These are phyloP conservation scores for Russula olivacea DNA, from an alignment of 768 basidiomycete genomes.

Conservation along the genomic window DNA sequence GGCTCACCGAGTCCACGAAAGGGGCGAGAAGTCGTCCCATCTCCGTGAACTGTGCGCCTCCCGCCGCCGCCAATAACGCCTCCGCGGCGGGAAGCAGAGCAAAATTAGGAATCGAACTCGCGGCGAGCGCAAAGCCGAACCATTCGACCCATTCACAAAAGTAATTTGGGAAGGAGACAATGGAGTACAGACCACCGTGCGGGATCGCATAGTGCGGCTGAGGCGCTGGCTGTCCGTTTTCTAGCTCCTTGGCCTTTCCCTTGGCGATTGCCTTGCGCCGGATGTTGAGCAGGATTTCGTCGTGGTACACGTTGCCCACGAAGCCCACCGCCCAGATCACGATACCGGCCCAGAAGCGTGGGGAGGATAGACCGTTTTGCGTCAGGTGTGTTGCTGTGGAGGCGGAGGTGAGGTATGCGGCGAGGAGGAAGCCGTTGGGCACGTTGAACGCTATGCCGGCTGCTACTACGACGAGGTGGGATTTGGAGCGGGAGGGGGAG, in stretches of 20 bases:
- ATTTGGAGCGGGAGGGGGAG: constrained; percentile 70
- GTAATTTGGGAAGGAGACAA: constrained; percentile 90
- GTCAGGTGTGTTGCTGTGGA: constrained; percentile 41
- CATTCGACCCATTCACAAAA: constrained; percentile 95
- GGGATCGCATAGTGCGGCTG: constrained; percentile 74
- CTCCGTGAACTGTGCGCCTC: background rate
- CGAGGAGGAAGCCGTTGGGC: constrained; percentile 65
- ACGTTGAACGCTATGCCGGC: constrained; percentile 59
- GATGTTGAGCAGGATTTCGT: constrained; percentile 82
- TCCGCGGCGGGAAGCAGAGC: constrained; percentile 9
- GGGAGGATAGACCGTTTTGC: constrained; percentile 30
- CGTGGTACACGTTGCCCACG: constrained; percentile 77
- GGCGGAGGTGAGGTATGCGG: constrained; percentile 61
- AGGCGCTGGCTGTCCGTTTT: constrained; percentile 6
- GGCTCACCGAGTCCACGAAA: constrained; percentile 40
- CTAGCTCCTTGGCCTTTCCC: constrained; percentile 29
- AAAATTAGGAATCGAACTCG: constrained; percentile 44
- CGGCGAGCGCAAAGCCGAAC: constrained; percentile 78
- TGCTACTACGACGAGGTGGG: constrained; percentile 61
- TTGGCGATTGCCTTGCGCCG: constrained; percentile 52
- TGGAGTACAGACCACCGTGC: constrained; percentile 65
- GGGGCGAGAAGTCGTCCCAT: constrained; percentile 27
- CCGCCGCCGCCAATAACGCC: background rate
- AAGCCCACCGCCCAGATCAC: constrained; percentile 67
- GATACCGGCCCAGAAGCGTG: constrained; percentile 58